Evolutionary conservation across 2,329 filamentous ascomycete species (phyloP).

Genomic region (Fusarium penzigii): DNA sequence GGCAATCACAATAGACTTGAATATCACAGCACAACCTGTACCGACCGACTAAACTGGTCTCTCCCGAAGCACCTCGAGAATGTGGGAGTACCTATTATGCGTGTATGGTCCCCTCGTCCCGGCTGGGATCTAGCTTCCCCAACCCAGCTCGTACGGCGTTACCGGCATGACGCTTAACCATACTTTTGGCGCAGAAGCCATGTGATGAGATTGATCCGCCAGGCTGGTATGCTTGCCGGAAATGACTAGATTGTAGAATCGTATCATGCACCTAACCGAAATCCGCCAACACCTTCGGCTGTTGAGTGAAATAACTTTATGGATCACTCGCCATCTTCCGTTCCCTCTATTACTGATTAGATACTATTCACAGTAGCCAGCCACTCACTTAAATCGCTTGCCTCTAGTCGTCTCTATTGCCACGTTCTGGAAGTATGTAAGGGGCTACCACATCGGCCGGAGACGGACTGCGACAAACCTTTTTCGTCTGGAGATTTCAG

Average conservation of each 20-base stretch:
- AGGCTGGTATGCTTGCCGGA: slow-evolving; percentile 10
- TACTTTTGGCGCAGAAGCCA: too few species aligned
- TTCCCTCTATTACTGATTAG: too few species aligned
- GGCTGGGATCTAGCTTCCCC: too few species aligned
- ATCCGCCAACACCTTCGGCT: background rate
- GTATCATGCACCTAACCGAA: too few species aligned
- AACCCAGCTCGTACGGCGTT: background rate
- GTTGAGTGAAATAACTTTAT: too few species aligned
- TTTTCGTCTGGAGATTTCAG: slow-evolving; percentile 14
- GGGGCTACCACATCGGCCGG: slow-evolving; percentile 9
- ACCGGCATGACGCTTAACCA: background rate
- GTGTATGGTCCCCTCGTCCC: too few species aligned
- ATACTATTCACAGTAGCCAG: too few species aligned
- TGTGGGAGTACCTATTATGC: too few species aligned
- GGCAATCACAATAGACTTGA: slow-evolving; percentile 8
- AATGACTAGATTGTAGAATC: slow-evolving; percentile 16
- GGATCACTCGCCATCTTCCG: too few species aligned
- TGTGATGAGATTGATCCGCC: background rate
- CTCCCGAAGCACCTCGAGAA: too few species aligned
- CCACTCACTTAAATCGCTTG: background rate
- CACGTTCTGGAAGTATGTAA: slow-evolving; percentile 17
- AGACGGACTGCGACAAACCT: slow-evolving; percentile 6
- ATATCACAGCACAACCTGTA: background rate
- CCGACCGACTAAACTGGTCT: too few species aligned
- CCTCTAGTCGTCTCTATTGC: slow-evolving; percentile 2